Percentiles rank a stretch among this genome's conserved stretches.
Conservation (phyloP, 2,329 filamentous ascomycete species). For the Nothophaeocryptopus gaeumannii region DNA sequence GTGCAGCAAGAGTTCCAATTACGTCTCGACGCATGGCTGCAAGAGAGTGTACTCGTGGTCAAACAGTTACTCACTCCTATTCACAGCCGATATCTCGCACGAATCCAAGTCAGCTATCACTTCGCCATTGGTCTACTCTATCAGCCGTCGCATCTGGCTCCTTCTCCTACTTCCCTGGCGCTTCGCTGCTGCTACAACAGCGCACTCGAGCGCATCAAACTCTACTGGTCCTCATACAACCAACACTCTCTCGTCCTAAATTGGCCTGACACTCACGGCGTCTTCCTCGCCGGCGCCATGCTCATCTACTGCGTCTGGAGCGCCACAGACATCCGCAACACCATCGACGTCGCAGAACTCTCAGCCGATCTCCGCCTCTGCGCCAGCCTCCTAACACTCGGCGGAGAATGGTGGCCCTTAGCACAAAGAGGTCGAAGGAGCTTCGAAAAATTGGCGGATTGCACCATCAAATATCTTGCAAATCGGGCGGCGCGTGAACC, state of each 20-base stretch:
- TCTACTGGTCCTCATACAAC: neutral
- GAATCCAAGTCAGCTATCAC: slow-evolving; percentile 1
- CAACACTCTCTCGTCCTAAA: neutral
- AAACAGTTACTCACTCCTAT: neutral
- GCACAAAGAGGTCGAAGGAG: slow-evolving; percentile 1
- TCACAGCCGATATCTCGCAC: neutral
- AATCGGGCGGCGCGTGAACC: neutral
- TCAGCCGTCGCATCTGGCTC: slow-evolving; percentile 1
- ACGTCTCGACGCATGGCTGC: neutral
- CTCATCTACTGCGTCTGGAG: slow-evolving; percentile 5
- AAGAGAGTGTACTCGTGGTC: neutral
- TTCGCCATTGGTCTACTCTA: slow-evolving; percentile 6
- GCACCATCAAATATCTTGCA: neutral
- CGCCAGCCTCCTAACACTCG: slow-evolving; percentile 3
- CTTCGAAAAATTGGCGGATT: slow-evolving; percentile 3
- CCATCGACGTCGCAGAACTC: neutral
- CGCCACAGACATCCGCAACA: neutral
- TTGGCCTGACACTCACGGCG: slow-evolving; percentile 2
- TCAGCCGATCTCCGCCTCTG: slow-evolving; percentile 1
- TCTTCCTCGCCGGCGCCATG: slow-evolving; percentile 3
- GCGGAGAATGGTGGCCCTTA: slow-evolving; percentile 6
- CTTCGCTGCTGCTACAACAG: neutral
- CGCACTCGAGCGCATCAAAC: neutral
- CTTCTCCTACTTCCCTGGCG: neutral
- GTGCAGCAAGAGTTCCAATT: neutral